phyloP scores from a whole-genome alignment of 169 alveolate species.

The Babesia caballi region DNA sequence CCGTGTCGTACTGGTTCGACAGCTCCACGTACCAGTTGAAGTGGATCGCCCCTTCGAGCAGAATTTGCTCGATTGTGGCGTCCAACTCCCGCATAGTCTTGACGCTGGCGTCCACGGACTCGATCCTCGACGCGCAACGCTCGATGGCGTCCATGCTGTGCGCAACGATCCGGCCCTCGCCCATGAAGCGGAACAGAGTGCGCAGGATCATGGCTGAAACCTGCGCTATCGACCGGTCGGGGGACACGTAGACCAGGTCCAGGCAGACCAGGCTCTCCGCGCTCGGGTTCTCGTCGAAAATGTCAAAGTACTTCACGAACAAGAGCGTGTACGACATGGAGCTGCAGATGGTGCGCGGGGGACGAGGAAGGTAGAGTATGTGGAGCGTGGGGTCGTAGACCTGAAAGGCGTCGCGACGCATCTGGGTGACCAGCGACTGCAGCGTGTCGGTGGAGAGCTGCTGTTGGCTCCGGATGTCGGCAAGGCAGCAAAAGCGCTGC shows the following conservation, averaged over 20 bases:
- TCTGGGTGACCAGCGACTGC: conserved; percentile 17
- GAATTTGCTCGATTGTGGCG: conserved; percentile 10
- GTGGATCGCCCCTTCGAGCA: conserved; percentile 47
- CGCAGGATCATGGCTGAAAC: conserved; percentile 12
- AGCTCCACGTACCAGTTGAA: conserved; percentile 62
- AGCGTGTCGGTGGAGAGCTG: conserved; percentile 25
- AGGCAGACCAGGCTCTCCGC: conserved; percentile 38
- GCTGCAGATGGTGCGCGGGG: background rate
- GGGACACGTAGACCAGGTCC: conserved; percentile 33
- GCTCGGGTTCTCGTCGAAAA: conserved; percentile 35
- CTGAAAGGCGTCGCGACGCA: conserved; percentile 48
- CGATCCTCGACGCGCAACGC: conserved; percentile 2
- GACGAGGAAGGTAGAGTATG: conserved; percentile 35
- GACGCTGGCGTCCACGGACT: background rate
- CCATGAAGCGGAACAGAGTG: conserved; percentile 34
- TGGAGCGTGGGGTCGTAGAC: conserved; percentile 61
- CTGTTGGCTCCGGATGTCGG: conserved; percentile 12
- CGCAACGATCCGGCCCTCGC: conserved; percentile 6
- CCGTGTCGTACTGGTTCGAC: conserved; percentile 18
- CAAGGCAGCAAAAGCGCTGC: conserved; percentile 32
- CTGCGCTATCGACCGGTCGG: conserved; percentile 39
- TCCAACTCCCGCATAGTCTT: conserved; percentile 20
- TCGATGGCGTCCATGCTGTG: conserved; percentile 25
- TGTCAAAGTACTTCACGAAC: conserved; percentile 60
- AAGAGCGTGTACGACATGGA: background rate